Evolutionary conservation across 1,139 yeast genomes (phyloP).

Genomic region (Kurtzmaniella natalensis): DNA sequence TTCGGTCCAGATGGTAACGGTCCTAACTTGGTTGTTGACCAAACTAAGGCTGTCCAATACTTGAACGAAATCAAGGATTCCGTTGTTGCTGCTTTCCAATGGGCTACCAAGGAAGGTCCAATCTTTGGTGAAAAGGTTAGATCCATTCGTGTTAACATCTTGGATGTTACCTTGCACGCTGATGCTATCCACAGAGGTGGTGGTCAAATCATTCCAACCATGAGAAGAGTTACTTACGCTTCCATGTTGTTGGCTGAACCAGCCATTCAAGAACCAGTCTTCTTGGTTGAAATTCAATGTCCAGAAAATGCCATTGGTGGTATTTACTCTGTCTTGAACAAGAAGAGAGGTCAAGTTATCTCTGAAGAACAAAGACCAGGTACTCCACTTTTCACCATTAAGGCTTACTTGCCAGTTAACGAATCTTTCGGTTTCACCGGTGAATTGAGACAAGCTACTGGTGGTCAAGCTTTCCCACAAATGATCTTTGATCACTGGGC

Average conservation of each 20-base stretch:
- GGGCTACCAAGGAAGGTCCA: conserved; percentile 99
- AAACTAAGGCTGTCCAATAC: conserved; percentile 99
- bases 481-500: conserved; percentile 99
- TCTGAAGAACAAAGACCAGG: conserved; percentile 99
- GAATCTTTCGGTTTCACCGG: conserved; percentile 99
- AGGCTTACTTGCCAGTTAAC: conserved; percentile 99
- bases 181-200: conserved; percentile 99
- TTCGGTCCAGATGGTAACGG: conserved; percentile 99
- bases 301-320: conserved; percentile 99
- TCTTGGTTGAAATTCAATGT: conserved; percentile 99
- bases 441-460: conserved; percentile 99
- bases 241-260: conserved; percentile 98
- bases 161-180: conserved; percentile 99
- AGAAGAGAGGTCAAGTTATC: conserved; percentile 99
- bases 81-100: conserved; percentile 99
- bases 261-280: conserved; percentile 98
- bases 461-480: conserved; percentile 99
- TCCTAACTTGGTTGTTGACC: conserved; percentile 98
- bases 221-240: conserved; percentile 99
- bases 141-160: conserved; percentile 94
- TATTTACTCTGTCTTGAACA: conserved; percentile 99
- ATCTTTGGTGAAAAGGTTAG: conserved; percentile 94
- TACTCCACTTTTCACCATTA: conserved; percentile 98
- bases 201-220: conserved; percentile 99
- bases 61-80: conserved; percentile 99